Conservation (phyloP, 805 yeast species). For the Ogataea salicorniae region DNA sequence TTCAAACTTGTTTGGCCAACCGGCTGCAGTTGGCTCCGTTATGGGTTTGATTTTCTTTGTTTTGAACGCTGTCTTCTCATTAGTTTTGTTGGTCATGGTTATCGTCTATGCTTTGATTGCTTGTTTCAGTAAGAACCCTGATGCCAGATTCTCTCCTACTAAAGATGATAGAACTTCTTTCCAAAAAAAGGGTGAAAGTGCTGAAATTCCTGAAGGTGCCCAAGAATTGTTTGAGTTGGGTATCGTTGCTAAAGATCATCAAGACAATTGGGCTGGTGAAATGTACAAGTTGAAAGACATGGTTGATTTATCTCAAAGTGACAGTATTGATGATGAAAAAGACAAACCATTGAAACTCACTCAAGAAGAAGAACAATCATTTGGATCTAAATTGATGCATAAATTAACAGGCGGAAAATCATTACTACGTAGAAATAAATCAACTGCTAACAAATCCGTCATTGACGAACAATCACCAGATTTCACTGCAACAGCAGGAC, state of each 20-base stretch:
- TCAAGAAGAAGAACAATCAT: conserved; percentile 29
- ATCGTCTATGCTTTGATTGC: conserved; percentile 61
- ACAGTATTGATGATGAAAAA: conserved; percentile 14
- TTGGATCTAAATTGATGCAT: conserved; percentile 40
- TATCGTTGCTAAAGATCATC: conserved; percentile 75
- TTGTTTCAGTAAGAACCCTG: conserved; percentile 77
- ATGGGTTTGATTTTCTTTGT: conserved; percentile 92
- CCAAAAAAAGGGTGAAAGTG: conserved; percentile 38
- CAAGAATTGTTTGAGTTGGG: conserved; percentile 70
- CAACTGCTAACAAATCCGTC: conserved; percentile 3
- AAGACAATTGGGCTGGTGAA: conserved; percentile 67
- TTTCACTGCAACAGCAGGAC: no score
- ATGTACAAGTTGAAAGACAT: conserved; percentile 45
- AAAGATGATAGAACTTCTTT: conserved; percentile 90
- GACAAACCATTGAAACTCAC: conserved; percentile 29
- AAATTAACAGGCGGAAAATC: conserved; percentile 42
- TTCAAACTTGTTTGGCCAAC: conserved; percentile 78
- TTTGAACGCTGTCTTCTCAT: conserved; percentile 82
- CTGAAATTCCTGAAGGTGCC: conserved; percentile 29
- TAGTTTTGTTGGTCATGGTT: conserved; percentile 65
- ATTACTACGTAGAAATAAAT: conserved; percentile 20
- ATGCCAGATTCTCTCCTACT: conserved; percentile 82
- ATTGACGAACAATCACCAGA: background rate
- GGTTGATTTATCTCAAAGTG: conserved; percentile 25
- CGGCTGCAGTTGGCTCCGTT: conserved; percentile 69